These are phyloP conservation scores for Lentinus tigrinus DNA, from an alignment of 768 basidiomycete genomes.

Conservation along the genomic window DNA sequence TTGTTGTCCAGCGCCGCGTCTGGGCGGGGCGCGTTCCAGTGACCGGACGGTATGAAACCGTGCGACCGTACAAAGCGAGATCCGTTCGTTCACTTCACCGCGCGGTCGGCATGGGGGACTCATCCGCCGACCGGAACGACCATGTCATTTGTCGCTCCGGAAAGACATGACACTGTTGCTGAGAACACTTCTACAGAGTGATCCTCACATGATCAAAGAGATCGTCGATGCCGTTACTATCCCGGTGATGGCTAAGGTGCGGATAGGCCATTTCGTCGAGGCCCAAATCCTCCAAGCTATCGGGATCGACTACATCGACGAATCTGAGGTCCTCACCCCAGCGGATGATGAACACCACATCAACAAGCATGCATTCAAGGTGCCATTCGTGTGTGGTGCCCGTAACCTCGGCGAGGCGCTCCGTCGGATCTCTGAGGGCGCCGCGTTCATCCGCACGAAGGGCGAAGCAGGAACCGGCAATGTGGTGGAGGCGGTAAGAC, in stretches of 20 bases:
- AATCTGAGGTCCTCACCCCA: slow-evolving; percentile 91
- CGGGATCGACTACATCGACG: slow-evolving; percentile 96
- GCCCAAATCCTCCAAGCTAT: slow-evolving; percentile 95
- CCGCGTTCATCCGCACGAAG: slow-evolving; percentile 98
- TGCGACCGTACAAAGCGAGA: too few species aligned
- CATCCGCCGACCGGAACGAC: too few species aligned
- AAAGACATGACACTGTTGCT: too few species aligned
- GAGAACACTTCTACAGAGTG: slow-evolving; percentile 52
- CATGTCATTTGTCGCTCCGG: too few species aligned
- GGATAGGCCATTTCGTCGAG: slow-evolving; percentile 98
- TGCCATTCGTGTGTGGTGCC: slow-evolving; percentile 95
- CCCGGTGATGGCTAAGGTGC: slow-evolving; percentile 94
- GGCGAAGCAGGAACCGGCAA: slow-evolving; percentile 90
- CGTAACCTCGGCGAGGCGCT: slow-evolving; percentile 95
- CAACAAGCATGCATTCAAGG: slow-evolving; percentile 93
- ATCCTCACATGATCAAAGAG: slow-evolving; percentile 94
- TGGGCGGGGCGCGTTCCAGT: neutral
- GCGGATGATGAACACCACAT: slow-evolving; percentile 97
- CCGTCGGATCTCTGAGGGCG: slow-evolving; percentile 94
- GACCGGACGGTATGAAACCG: too few species aligned
- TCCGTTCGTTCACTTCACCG: too few species aligned
- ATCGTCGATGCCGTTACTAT: slow-evolving; percentile 95
- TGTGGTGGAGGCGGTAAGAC: slow-evolving; percentile 91
- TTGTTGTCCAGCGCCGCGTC: neutral
- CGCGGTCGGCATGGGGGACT: too few species aligned